Evolutionary conservation across 164 flowering plant genomes (phyloP).

Genomic region (Platanus orientalis): DNA sequence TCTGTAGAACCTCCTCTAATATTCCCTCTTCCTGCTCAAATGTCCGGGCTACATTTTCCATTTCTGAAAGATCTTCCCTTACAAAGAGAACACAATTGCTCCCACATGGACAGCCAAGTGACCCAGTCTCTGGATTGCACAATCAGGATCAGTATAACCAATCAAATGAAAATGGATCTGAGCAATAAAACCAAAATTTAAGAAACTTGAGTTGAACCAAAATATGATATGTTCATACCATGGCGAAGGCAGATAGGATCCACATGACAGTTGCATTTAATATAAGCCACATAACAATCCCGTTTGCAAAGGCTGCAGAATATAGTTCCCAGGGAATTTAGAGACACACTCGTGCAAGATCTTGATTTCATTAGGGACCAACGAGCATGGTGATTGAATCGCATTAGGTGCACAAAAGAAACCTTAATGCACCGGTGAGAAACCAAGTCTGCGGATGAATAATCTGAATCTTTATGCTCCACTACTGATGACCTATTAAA

Average conservation of each 20-base stretch:
- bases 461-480: slow-evolving; percentile 32
- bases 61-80: slow-evolving; percentile 61
- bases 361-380: slow-evolving; percentile 65
- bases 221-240: slow-evolving; percentile 39
- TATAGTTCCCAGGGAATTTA: slow-evolving; percentile 59
- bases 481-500: slow-evolving; percentile 15
- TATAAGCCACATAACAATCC: slow-evolving; percentile 80
- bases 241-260: slow-evolving; percentile 93
- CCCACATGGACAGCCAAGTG: slow-evolving; percentile 58
- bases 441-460: slow-evolving; percentile 32
- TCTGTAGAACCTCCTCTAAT: slow-evolving; percentile 36
- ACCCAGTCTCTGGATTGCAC: slow-evolving; percentile 38
- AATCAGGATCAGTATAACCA: not conserved
- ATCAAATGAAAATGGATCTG: not conserved
- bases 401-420: slow-evolving; percentile 78
- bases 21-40: slow-evolving; percentile 70
- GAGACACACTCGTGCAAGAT: slow-evolving; percentile 32
- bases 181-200: slow-evolving; percentile 1
- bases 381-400: slow-evolving; percentile 79
- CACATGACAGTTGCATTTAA: slow-evolving; percentile 60
- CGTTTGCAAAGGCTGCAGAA: slow-evolving; percentile 92
- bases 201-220: not conserved
- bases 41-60: slow-evolving; percentile 75
- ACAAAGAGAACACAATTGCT: slow-evolving; percentile 37
- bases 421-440: slow-evolving; percentile 50